Percentiles rank a stretch among this genome's conserved stretches.
These are phyloP conservation scores for Umbelopsis sp. DNA, from an alignment of 192 early-diverging fungal species.

Conservation along the genomic window DNA sequence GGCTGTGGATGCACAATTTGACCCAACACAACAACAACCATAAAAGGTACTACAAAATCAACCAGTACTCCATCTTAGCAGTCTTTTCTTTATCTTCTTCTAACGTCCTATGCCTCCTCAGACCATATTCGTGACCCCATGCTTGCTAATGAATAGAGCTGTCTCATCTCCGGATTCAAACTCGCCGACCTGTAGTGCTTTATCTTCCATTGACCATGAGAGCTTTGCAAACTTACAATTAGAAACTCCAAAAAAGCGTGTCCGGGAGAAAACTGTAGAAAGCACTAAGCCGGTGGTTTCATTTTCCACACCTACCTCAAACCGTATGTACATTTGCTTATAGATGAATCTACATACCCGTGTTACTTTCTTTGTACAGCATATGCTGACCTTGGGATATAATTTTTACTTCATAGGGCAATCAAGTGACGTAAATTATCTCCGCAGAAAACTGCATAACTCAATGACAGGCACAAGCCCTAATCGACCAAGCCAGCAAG, in stretches of 20 bases:
- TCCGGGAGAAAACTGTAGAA: neutral
- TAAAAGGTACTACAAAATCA: slow-evolving; percentile 18
- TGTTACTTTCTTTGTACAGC: neutral
- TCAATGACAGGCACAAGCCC: slow-evolving; percentile 1
- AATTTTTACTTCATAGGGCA: slow-evolving; percentile 2
- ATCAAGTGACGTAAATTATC: slow-evolving; percentile 5
- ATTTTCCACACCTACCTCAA: slow-evolving; percentile 4
- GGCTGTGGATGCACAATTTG: neutral
- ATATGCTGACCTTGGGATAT: neutral
- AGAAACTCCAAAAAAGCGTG: slow-evolving; percentile 5
- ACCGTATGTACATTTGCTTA: neutral
- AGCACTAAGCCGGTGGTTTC: neutral
- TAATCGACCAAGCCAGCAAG: neutral
- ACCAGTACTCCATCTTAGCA: neutral
- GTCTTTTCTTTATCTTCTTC: neutral
- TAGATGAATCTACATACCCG: neutral
- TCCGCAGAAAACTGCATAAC: slow-evolving; percentile 1
- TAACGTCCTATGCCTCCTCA: slow-evolving; percentile 9
- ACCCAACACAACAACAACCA: slow-evolving; percentile 2
- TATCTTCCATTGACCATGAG: neutral
- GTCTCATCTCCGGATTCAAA: neutral
- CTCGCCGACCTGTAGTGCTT: neutral
- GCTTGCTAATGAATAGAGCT: slow-evolving; percentile 8
- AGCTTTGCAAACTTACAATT: neutral
- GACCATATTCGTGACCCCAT: slow-evolving; percentile 11